These are phyloP conservation scores for Claviceps cyperi DNA, from an alignment of 2,329 filamentous ascomycete genomes.

Conservation along the genomic window DNA sequence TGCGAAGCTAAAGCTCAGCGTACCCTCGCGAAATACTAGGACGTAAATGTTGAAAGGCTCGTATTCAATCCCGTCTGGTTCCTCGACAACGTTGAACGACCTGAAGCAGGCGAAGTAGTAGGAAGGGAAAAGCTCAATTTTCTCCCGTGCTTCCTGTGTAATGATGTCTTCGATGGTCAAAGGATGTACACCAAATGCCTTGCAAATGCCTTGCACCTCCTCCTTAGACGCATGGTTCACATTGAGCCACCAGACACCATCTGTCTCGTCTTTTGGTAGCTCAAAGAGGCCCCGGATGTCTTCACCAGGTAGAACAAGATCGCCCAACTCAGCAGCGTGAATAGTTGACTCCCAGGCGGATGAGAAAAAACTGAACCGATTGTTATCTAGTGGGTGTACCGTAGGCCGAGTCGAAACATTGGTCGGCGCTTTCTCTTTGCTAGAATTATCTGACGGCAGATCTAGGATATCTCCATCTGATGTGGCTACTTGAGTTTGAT, in stretches of 20 bases:
- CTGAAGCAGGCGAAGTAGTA: conserved; percentile 99
- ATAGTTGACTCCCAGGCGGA: conserved; percentile 89
- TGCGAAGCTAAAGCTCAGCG: conserved; percentile 85
- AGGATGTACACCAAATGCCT: conserved; percentile 89
- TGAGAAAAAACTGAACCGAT: conserved; percentile 93
- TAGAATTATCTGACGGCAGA: conserved; percentile 32
- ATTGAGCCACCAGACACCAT: conserved; percentile 98
- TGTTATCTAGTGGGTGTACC: conserved; percentile 41
- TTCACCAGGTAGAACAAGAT: conserved; percentile 78
- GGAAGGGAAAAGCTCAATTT: conserved; percentile 92
- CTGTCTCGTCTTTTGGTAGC: conserved; percentile 43
- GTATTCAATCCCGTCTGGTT: conserved; percentile 68
- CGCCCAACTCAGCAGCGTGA: conserved; percentile 77
- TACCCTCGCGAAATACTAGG: conserved; percentile 88
- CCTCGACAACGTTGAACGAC: conserved; percentile 69
- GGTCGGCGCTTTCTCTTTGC: conserved; percentile 32
- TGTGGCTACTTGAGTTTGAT: conserved; percentile 28
- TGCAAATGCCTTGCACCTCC: conserved; percentile 76
- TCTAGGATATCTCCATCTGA: conserved; percentile 43
- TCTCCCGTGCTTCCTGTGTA: conserved; percentile 90
- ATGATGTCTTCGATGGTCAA: conserved; percentile 93
- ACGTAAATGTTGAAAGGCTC: conserved; percentile 96
- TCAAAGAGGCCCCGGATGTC: conserved; percentile 77
- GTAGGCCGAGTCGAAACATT: conserved; percentile 22
- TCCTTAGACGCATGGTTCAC: conserved; percentile 81